Percentiles rank a stretch among this genome's conserved stretches.
Evolutionary conservation across 768 basidiomycete species (phyloP).

Genomic region (Russula sp.): DNA sequence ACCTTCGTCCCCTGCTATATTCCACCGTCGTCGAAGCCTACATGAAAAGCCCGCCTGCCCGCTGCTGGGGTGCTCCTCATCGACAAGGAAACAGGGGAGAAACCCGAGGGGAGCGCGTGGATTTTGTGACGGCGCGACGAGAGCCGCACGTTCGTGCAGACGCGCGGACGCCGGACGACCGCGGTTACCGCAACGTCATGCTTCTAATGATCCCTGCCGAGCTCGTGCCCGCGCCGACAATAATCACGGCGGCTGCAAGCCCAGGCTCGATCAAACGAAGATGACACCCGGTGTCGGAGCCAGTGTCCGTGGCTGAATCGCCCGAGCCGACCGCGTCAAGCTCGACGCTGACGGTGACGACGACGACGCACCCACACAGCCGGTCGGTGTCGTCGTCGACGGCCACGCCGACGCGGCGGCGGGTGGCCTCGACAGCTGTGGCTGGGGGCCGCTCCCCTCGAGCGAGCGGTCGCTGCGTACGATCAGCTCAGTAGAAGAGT

Average conservation of each 20-base stretch:
- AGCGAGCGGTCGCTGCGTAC: conserved; percentile 13
- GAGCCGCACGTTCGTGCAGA: conserved; percentile 48
- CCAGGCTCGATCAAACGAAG: conserved; percentile 9
- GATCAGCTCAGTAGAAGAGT: conserved; percentile 50
- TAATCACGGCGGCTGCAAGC: not conserved
- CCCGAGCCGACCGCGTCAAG: not conserved
- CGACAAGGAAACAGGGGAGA: conserved; percentile 47
- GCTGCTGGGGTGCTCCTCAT: conserved; percentile 53
- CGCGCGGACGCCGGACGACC: conserved; percentile 43
- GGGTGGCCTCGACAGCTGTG: not conserved
- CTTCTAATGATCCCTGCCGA: conserved; percentile 36
- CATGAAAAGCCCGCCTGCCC: conserved; percentile 64
- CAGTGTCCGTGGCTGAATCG: conserved; percentile 1
- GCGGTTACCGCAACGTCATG: conserved; percentile 46
- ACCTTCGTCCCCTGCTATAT: no score
- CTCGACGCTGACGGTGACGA: conserved; percentile 29
- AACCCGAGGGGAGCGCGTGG: conserved; percentile 45
- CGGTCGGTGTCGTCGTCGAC: conserved; percentile 6
- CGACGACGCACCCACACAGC: conserved; percentile 19
- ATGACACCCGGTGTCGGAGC: not conserved
- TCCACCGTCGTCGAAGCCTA: no score
- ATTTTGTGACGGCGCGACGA: conserved; percentile 55
- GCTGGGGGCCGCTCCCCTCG: not conserved
- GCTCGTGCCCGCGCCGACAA: conserved; percentile 13
- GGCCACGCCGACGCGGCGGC: no score